These are phyloP conservation scores for Vitis rupestris DNA, from an alignment of 164 flowering plant species.

Conservation along the genomic window DNA sequence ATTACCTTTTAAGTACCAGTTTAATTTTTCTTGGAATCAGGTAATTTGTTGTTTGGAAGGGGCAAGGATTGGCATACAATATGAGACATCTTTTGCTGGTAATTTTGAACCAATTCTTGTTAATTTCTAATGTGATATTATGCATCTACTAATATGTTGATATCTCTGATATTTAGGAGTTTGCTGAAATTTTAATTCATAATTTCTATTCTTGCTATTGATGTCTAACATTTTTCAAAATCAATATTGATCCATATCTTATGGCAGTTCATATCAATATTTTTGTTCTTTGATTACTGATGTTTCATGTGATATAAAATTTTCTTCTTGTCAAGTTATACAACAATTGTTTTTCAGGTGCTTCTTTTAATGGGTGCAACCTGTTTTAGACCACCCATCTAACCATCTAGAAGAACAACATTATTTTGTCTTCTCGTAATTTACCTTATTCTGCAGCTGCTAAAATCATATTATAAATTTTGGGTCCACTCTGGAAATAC, in stretches of 20 bases:
- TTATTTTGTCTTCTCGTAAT: too few species aligned
- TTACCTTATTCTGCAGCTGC: too few species aligned
- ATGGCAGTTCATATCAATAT: too few species aligned
- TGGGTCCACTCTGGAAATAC: too few species aligned
- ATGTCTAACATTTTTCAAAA: too few species aligned
- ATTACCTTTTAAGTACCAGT: not conserved
- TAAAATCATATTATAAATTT: too few species aligned
- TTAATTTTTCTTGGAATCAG: constrained; percentile 39
- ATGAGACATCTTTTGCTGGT: constrained; percentile 96
- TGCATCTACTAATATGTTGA: not conserved
- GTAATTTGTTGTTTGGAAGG: constrained; percentile 93
- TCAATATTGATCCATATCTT: too few species aligned
- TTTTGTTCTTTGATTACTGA: too few species aligned
- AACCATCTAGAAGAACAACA: too few species aligned
- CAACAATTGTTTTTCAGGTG: not conserved
- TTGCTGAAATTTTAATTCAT: too few species aligned
- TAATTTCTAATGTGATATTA: not conserved
- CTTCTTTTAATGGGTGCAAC: not conserved
- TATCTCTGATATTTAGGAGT: not conserved
- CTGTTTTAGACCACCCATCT: not conserved
- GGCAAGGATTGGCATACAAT: constrained; percentile 92
- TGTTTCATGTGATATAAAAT: not conserved
- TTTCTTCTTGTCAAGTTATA: not conserved
- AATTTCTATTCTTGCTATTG: too few species aligned
- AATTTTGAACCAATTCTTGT: constrained; percentile 9